phyloP scores from a whole-genome alignment of 129 eudicot genomes.

The Kitagawia praeruptora region DNA sequence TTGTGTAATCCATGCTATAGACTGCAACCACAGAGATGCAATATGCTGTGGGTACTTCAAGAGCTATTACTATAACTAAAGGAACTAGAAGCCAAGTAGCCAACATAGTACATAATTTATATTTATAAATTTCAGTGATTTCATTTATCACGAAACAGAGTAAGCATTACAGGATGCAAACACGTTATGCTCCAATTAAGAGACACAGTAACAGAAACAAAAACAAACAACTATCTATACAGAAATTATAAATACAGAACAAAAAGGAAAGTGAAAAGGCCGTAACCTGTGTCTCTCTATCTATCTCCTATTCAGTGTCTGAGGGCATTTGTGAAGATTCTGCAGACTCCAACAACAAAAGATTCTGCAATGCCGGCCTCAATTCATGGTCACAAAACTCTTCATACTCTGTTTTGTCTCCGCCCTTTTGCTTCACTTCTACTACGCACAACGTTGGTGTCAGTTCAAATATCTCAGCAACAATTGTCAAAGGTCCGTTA shows the following conservation, averaged over 20 bases:
- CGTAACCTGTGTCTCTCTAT: conserved; percentile 19
- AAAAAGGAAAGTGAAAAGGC: conserved; percentile 7
- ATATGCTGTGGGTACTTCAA: not conserved
- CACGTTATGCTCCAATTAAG: conserved; percentile 13
- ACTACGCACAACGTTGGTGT: conserved; percentile 56
- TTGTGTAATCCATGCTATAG: not conserved
- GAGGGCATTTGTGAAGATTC: conserved; percentile 30
- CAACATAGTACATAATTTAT: not conserved
- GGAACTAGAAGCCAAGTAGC: not conserved
- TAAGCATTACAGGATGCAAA: not conserved
- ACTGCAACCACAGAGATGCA: not conserved
- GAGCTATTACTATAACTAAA: no score
- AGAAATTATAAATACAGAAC: conserved; percentile 7
- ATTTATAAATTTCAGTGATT: not conserved
- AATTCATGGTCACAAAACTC: conserved; percentile 58
- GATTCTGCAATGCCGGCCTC: conserved; percentile 51
- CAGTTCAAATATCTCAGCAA: conserved; percentile 68
- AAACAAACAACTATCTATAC: conserved; percentile 17
- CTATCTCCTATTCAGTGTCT: conserved; percentile 30
- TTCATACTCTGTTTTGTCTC: conserved; percentile 59
- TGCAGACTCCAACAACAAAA: conserved; percentile 28
- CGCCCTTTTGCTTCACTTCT: conserved; percentile 67
- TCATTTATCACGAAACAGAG: not conserved
- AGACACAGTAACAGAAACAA: conserved; percentile 13
- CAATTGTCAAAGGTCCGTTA: conserved; percentile 63